Conservation (phyloP, 805 yeast genomes). For the Wickerhamiella occidentalis region DNA sequence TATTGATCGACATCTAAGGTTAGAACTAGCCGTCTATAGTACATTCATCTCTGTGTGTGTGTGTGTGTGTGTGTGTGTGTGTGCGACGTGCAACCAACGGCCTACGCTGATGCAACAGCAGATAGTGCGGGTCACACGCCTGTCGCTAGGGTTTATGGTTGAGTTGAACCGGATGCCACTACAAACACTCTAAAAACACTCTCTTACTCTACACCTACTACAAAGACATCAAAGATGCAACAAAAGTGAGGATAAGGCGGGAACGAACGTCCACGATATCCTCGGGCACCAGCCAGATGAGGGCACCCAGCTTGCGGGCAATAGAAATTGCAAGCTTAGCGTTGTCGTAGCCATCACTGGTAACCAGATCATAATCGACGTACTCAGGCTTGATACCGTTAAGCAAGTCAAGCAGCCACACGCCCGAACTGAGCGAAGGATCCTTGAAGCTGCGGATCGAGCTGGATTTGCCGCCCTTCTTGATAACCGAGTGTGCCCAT, state of each 20-base stretch:
- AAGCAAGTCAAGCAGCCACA: conserved; percentile 76
- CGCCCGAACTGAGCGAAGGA: conserved; percentile 59
- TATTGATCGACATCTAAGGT: too few relatives aligned
- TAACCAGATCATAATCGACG: conserved; percentile 88
- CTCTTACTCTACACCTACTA: conserved; percentile 8
- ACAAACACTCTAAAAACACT: too few relatives aligned
- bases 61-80: too few relatives aligned
- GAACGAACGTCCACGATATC: conserved; percentile 94
- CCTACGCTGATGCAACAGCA: too few relatives aligned
- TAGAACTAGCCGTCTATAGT: too few relatives aligned
- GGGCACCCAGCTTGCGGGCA: conserved; percentile 94
- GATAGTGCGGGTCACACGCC: too few relatives aligned
- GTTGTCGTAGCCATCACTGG: conserved; percentile 82
- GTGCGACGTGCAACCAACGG: too few relatives aligned
- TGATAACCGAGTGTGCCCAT: conserved; percentile 86
- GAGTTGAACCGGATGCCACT: too few relatives aligned
- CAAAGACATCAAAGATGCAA: conserved; percentile 86
- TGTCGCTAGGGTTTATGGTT: too few relatives aligned
- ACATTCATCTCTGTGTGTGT: too few relatives aligned
- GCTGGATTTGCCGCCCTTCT: conserved; percentile 69
- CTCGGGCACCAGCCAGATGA: conserved; percentile 99
- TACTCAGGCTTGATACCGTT: conserved; percentile 95
- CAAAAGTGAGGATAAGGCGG: conserved; percentile 83
- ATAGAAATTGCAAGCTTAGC: conserved; percentile 96
- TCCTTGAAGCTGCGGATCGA: conserved; percentile 79